These are phyloP conservation scores for Quaeritorhiza haematococci DNA, from an alignment of 371 early-diverging fungal genomes.

Conservation along the genomic window DNA sequence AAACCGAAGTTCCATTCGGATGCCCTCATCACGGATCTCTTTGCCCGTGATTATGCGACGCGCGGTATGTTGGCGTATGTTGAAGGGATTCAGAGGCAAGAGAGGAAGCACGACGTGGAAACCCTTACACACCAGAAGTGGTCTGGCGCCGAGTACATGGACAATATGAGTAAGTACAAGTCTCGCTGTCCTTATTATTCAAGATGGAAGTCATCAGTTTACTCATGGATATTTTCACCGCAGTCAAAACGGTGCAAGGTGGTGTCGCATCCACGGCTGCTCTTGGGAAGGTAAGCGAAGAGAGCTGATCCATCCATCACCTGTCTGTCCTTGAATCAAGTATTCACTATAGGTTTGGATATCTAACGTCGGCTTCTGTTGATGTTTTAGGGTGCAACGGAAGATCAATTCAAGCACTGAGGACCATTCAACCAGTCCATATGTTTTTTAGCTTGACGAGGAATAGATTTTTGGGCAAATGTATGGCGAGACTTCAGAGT, in stretches of 20 bases:
- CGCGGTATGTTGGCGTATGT: slow-evolving; percentile 96
- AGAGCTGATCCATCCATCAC: too few species aligned
- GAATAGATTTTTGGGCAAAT: neutral
- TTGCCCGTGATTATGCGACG: slow-evolving; percentile 85
- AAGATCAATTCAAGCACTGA: slow-evolving; percentile 12
- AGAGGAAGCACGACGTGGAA: slow-evolving; percentile 86
- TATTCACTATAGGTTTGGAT: neutral
- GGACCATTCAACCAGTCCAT: neutral
- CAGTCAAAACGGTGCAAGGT: slow-evolving; percentile 83
- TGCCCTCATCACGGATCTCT: slow-evolving; percentile 73
- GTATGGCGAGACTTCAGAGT: too few species aligned
- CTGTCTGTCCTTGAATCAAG: neutral
- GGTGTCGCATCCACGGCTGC: slow-evolving; percentile 95
- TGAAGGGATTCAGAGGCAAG: slow-evolving; percentile 87
- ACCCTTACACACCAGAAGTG: slow-evolving; percentile 95
- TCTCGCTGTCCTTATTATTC: neutral
- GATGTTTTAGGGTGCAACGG: slow-evolving; percentile 5
- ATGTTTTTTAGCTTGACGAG: neutral
- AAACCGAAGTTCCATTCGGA: slow-evolving; percentile 79
- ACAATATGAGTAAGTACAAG: slow-evolving; percentile 70
- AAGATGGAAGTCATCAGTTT: too few species aligned
- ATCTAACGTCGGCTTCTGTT: neutral
- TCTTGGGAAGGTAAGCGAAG: slow-evolving; percentile 94
- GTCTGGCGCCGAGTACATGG: slow-evolving; percentile 96
- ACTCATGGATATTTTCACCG: too few species aligned